These are phyloP conservation scores for Geosmithia putterillii DNA, from an alignment of 2,329 filamentous ascomycete genomes.

Conservation along the genomic window DNA sequence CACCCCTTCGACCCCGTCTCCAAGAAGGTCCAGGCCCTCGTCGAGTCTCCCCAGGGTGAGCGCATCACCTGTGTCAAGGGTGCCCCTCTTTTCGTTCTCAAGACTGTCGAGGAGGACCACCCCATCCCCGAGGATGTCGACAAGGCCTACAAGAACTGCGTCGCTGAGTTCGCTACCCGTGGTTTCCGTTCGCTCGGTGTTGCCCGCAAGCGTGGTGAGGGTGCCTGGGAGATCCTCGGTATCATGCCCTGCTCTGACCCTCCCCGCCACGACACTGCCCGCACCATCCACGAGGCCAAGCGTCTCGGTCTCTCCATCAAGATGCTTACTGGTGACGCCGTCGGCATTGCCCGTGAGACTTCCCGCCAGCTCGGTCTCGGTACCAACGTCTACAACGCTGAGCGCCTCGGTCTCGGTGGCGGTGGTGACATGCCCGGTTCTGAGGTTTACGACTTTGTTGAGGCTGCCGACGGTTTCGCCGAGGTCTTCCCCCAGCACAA, in stretches of 20 bases:
- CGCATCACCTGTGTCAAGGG: slow-evolving; percentile 84
- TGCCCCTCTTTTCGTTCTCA: slow-evolving; percentile 76
- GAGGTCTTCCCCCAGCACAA: slow-evolving; percentile 95
- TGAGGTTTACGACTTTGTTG: slow-evolving; percentile 89
- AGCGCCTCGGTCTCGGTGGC: slow-evolving; percentile 80
- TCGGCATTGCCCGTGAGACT: slow-evolving; percentile 85
- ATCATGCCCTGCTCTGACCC: slow-evolving; percentile 94
- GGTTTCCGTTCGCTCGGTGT: slow-evolving; percentile 91
- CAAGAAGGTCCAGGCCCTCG: slow-evolving; percentile 80
- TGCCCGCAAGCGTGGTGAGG: slow-evolving; percentile 74
- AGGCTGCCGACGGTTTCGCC: slow-evolving; percentile 88
- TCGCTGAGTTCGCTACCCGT: slow-evolving; percentile 82
- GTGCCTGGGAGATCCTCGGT: slow-evolving; percentile 80
- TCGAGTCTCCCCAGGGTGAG: slow-evolving; percentile 74
- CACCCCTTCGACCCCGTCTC: slow-evolving; percentile 85
- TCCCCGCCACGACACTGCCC: slow-evolving; percentile 79
- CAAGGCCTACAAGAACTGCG: slow-evolving; percentile 82
- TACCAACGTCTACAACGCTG: slow-evolving; percentile 88
- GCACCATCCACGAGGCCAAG: slow-evolving; percentile 85
- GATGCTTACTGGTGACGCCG: slow-evolving; percentile 92
- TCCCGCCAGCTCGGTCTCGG: slow-evolving; percentile 84
- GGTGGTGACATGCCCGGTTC: slow-evolving; percentile 89
- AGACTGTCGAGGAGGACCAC: slow-evolving; percentile 78
- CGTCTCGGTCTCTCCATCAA: slow-evolving; percentile 80
- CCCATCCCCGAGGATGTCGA: slow-evolving; percentile 65